Evolutionary conservation across 805 yeast species (phyloP).

Genomic region (Hyphopichia homilentoma): DNA sequence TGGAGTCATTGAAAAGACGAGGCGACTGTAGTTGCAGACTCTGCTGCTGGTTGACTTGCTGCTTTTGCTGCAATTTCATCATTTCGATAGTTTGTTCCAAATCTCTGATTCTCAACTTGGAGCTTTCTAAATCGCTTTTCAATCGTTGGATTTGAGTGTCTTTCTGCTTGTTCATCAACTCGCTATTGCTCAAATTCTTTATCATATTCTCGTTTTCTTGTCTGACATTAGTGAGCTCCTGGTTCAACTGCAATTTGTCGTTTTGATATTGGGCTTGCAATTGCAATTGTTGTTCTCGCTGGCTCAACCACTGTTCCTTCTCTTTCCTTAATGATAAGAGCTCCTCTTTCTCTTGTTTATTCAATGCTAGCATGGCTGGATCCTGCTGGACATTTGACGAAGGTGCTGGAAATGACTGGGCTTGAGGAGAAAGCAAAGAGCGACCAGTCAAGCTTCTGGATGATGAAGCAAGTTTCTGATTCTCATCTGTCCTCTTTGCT

Average conservation of each 20-base stretch:
- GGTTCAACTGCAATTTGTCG: conserved; percentile 21
- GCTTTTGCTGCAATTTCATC: conserved; percentile 22
- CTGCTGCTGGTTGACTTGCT: conserved; percentile 4
- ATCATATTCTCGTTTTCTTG: conserved; percentile 37
- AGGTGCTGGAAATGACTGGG: too few relatives aligned
- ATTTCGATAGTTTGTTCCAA: conserved; percentile 45
- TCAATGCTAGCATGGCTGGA: neutral
- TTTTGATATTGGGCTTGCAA: conserved; percentile 17
- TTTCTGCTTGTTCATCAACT: conserved; percentile 55
- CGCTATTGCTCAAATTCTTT: conserved; percentile 49
- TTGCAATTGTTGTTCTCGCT: conserved; percentile 18
- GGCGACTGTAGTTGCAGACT: conserved; percentile 2
- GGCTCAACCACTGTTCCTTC: conserved; percentile 42
- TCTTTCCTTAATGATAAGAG: conserved; percentile 51
- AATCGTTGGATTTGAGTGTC: conserved; percentile 65
- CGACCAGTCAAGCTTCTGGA: conserved; percentile 44
- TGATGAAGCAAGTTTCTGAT: conserved; percentile 21
- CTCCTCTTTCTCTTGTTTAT: conserved; percentile 36
- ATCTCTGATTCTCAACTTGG: conserved; percentile 49
- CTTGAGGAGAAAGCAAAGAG: conserved; percentile 28
- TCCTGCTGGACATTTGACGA: neutral
- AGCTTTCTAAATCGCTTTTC: conserved; percentile 57
- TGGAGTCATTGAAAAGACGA: neutral
- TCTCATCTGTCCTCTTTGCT: conserved; percentile 41
- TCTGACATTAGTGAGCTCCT: conserved; percentile 21